Evolutionary conservation across 2,329 filamentous ascomycete species (phyloP).

Genomic region (Coniosporium tulheliwenetii): DNA sequence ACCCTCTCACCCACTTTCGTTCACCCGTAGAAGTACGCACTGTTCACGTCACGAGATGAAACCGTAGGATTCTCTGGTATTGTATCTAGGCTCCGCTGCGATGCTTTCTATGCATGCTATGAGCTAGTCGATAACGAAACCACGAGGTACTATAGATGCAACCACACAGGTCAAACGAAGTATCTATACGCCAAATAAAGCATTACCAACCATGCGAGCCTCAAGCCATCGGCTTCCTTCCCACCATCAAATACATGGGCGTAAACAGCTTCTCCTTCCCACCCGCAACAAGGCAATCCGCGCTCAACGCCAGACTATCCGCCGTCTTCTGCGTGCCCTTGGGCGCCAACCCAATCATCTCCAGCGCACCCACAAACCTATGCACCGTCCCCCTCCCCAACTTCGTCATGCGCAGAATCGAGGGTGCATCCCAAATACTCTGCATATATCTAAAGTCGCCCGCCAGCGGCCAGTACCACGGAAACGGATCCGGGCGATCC

Average conservation of each 20-base stretch:
- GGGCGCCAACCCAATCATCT: slow-evolving; percentile 61
- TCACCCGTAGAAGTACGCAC: no score
- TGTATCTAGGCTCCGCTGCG: no score
- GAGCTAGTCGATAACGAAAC: no score
- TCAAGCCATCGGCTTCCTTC: slow-evolving; percentile 51
- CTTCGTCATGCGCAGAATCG: slow-evolving; percentile 79
- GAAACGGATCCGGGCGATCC: slow-evolving; percentile 54
- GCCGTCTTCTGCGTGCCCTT: slow-evolving; percentile 87
- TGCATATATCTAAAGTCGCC: slow-evolving; percentile 75
- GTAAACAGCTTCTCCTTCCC: slow-evolving; percentile 87
- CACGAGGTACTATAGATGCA: no score
- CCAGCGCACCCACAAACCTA: slow-evolving; percentile 59
- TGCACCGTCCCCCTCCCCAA: slow-evolving; percentile 62
- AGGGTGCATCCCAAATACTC: slow-evolving; percentile 64
- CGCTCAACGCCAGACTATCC: slow-evolving; percentile 68
- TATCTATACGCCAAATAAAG: no score
- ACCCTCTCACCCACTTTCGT: no score
- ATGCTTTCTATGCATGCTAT: no score
- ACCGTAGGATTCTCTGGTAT: no score
- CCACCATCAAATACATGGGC: slow-evolving; percentile 96
- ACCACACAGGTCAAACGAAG: no score
- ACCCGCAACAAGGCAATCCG: slow-evolving; percentile 74
- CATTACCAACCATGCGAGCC: not conserved
- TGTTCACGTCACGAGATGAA: no score
- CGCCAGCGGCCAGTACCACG: slow-evolving; percentile 89